Conservation (phyloP, 2,329 filamentous ascomycete species). For the Cryphonectria parasitica region DNA sequence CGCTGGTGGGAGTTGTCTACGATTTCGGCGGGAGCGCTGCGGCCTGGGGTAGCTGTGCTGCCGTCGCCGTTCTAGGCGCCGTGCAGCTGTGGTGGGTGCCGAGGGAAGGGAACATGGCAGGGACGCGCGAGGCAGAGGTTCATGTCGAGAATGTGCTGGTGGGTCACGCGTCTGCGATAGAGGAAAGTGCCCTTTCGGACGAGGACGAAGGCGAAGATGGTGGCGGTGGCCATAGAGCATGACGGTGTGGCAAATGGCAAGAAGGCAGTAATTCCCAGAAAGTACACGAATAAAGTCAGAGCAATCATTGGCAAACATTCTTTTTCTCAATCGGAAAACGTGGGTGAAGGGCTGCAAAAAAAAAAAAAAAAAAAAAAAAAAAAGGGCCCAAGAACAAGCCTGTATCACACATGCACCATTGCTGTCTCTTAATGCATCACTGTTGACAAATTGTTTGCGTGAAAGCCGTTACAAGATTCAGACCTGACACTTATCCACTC, state of each 20-base stretch:
- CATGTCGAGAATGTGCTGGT: conserved; percentile 26
- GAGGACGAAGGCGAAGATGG: background rate
- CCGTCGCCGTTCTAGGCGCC: conserved; percentile 20
- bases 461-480: background rate
- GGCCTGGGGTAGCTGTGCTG: conserved; percentile 39
- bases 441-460: background rate
- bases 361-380: no score
- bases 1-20: conserved; percentile 70
- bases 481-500: background rate
- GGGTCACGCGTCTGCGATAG: background rate
- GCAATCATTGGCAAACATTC: background rate
- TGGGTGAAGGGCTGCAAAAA: background rate
- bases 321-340: background rate
- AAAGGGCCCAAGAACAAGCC: no score
- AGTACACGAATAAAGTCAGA: background rate
- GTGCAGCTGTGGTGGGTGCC: conserved; percentile 28
- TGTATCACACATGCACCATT: no score
- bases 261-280: background rate
- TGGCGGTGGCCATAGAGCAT: background rate
- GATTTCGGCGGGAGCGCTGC: conserved; percentile 56
- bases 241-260: background rate
- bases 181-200: conserved; percentile 15
- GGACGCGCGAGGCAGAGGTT: conserved; percentile 14
- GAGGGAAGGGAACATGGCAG: conserved; percentile 7
- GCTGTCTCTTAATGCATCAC: background rate